A percentile compares a stretch with the other conserved stretches of the same genome.
These are phyloP conservation scores for Lomentospora prolificans DNA, from an alignment of 2,329 filamentous ascomycete genomes.

Conservation along the genomic window DNA sequence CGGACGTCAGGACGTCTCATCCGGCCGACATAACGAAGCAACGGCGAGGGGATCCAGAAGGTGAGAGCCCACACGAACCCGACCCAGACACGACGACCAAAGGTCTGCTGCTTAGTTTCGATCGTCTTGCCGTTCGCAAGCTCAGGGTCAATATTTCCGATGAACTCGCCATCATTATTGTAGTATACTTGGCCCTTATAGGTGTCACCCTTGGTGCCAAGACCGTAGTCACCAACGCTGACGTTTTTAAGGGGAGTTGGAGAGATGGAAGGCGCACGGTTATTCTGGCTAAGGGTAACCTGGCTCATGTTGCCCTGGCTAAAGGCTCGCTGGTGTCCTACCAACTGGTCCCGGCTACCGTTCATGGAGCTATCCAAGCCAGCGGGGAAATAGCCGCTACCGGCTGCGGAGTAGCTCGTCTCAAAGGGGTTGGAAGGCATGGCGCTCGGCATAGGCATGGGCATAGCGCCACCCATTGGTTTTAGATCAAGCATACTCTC, in stretches of 20 bases:
- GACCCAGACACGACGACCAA: constrained; percentile 67
- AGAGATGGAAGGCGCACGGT: constrained; percentile 45
- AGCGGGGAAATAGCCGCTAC: constrained; percentile 62
- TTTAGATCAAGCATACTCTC: constrained; percentile 93
- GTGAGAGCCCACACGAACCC: constrained; percentile 75
- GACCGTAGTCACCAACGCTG: constrained; percentile 71
- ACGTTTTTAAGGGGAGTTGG: constrained; percentile 48
- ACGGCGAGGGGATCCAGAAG: constrained; percentile 86
- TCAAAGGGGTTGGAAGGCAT: constrained; percentile 42
- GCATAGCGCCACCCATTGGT: constrained; percentile 39
- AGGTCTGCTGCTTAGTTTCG: constrained; percentile 55
- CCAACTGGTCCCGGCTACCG: constrained; percentile 63
- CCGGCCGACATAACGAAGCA: constrained; percentile 71
- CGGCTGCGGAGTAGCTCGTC: constrained; percentile 58
- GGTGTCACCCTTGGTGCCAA: constrained; percentile 77
- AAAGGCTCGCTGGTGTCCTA: constrained; percentile 46
- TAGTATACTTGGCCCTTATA: constrained; percentile 67
- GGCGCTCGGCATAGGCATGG: constrained; percentile 19
- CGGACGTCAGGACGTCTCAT: constrained; percentile 97
- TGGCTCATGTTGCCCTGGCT: constrained; percentile 49
- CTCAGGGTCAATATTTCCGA: constrained; percentile 65
- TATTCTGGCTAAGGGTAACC: constrained; percentile 32
- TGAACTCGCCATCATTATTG: constrained; percentile 57
- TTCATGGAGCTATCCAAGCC: constrained; percentile 39
- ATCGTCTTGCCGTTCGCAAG: constrained; percentile 68